Conservation (phyloP, 208 protist genomes). For the Strigomonas galati region DNA sequence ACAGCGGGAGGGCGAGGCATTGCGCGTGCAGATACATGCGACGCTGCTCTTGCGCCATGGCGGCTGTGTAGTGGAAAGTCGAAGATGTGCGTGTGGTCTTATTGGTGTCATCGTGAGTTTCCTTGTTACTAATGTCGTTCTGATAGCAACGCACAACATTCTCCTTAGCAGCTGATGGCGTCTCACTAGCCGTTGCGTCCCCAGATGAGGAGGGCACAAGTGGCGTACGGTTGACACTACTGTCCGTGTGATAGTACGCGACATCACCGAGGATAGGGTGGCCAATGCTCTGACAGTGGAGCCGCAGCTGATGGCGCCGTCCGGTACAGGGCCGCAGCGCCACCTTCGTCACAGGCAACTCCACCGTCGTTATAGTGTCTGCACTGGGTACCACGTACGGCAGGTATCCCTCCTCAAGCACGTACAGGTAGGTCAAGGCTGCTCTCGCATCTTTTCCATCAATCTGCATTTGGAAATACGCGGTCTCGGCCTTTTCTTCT, state of each 20-base stretch:
- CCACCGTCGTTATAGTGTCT: background rate
- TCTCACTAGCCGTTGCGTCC: too few relatives aligned
- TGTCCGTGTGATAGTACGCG: slow-evolving; percentile 32
- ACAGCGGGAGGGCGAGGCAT: background rate
- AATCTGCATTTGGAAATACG: slow-evolving; percentile 1
- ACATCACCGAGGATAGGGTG: slow-evolving; percentile 85
- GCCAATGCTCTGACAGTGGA: slow-evolving; percentile 79
- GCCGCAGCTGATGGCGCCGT: slow-evolving; percentile 84
- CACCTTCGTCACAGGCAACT: slow-evolving; percentile 50
- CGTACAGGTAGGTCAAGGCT: slow-evolving; percentile 26
- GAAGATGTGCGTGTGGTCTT: too few relatives aligned
- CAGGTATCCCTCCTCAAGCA: slow-evolving; percentile 24
- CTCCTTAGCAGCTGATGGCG: too few relatives aligned
- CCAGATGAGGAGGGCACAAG: too few relatives aligned
- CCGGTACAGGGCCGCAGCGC: slow-evolving; percentile 65
- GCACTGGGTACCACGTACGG: background rate
- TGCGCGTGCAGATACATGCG: slow-evolving; percentile 9
- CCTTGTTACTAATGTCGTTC: too few relatives aligned
- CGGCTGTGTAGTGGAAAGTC: background rate
- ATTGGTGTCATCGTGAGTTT: too few relatives aligned
- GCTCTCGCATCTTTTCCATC: slow-evolving; percentile 19
- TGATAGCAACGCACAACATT: too few relatives aligned
- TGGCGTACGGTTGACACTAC: too few relatives aligned
- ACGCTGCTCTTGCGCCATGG: background rate
- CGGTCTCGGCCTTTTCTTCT: too few relatives aligned